Base-by-base conservation (phyloP, 345 rosid genomes). In the Citrus maxima region DNA sequence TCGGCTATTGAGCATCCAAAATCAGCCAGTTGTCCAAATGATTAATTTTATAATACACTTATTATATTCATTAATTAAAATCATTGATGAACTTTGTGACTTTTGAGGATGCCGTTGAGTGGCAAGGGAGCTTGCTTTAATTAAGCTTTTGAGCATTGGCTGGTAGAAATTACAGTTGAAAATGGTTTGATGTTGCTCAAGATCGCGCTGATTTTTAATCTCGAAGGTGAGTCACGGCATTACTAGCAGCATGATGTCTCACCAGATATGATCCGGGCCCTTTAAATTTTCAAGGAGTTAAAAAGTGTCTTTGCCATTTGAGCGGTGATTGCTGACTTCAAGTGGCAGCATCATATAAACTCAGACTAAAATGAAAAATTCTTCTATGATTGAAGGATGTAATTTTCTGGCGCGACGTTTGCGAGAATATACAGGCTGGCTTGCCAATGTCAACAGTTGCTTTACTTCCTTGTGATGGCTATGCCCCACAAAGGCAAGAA, bases 341-440 rank as follows among this genome's bases (percentile, higher is more conserved):
- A 18, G 25, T 28, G 25, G 25, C 19, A 18, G 38, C 13, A 1
- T 22, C 30, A 18, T 28, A 51, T 13, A 56, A 25, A 14, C 16
- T 56, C 21, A 34, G 42, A 10, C 38, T 56, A 59, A 30, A 56
- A 27, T 72, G 49, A 56, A 21, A 21, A 46, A 10, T 74, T 63
- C 21, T 75, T 56, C 30, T 24, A 22, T 75, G 78, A 49, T 22
- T 21, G 46, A 32, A 75, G 30, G 46, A 46, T 0, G 32, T 40
- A 13, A 49, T 28, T 49, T 40, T 51, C 18, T 66, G 32, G 10
- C 40, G 37, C 3, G 40, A 46, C 21, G 42, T 61, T 35, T 73
- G 49, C 37, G 56, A 54, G 73, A 77, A 77, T 74, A 54, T 54
- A 78, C 78, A 66, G 80, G 75, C 76, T 76, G 77, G 78, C 80